Evolutionary conservation across 1,284 basidiomycete species (phyloP), one percentile per base, ranked within the genome.

Genomic region (Rhodotorula sp.): DNA sequence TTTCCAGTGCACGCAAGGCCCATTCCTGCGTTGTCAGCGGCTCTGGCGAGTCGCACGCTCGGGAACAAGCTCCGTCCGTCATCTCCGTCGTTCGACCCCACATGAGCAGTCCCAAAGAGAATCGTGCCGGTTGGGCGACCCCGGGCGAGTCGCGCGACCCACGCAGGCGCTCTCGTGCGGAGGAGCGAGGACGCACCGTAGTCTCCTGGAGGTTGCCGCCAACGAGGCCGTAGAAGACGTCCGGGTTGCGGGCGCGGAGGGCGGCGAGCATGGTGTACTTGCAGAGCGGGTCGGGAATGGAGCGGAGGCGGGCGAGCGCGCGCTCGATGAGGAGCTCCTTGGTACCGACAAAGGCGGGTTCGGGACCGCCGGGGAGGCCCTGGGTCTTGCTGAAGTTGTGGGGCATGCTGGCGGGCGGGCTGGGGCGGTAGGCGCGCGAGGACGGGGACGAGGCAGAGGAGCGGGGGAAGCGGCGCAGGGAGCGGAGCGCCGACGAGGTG

Each of bases 191-290:
- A 68, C 61, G 79, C 81, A 79, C 76, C 83, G 55, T 62, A 50
- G 61, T 59, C 58, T 80, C 85, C 23, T 88, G 80, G 86, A 91
- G 88, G 80, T 92, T 84, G 52, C 85, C 85, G 17, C 81, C 76
- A 60, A 82, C 75, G 57, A 79, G 76, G 17, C 78, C 78, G 82
- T 91, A 93, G 82, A 93, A 93, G 81, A 89, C 87, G 68, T 86
- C 81, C 17, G 86, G 86, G 79, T 93, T 89, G 61, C 87, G 84
- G 78, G 88, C 84, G 81, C 91, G 91, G 69, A 93, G 85, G 69
- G 87, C 86, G 19, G 87, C 85, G 45, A 93, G 87, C 80, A 88
- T 92, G 77, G 93, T 91, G 82, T 93, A 89, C 83, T 92, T 91
- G 79, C 91, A 90, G 17, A 76, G 64, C 25, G 62, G 56, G 3